Base-by-base conservation (phyloP, 805 yeast species). In the Candida maltosa region DNA sequence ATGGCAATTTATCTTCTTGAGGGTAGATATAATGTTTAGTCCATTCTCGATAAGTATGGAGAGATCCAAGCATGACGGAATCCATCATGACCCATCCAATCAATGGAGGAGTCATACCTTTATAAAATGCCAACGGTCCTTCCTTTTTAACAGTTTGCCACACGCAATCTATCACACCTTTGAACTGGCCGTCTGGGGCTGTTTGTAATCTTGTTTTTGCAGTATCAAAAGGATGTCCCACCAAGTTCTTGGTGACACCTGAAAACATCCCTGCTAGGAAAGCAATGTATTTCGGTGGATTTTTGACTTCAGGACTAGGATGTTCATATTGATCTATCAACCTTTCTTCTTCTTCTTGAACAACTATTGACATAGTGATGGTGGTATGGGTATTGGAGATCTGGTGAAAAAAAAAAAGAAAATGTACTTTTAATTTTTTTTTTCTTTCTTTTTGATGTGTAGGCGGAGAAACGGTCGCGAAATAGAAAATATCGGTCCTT, bases 31-130 rank as follows among this genome's bases (percentile, higher is more conserved):
- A 69, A 15, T 79, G 82, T 50, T 81, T 81, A 41, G 86, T 65
- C 12, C 80, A 58, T 41, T 85, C 62, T 45, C 89, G 65, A 57
- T 88, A 88, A 40, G 83, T 75, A 48, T 86, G 93, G 37, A 87
- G 63, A 5, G 93, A 82, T 1, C 96, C 96, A 42, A 88, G 67
- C 87, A 88, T 84, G 32, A 87, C 87, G 3, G 89, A 79, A 54
- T 88, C 97, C 96, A 88, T 88, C 42, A 84, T 59, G 47, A 88
- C 87, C 96, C 96, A 88, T 1, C 96, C 97, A 15, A 86, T 77
- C 45, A 88, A 68, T 1, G 96, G 96, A 4, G 97, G 96, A 0
- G 95, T 86, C 45, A 88, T 87, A 0, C 97, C 97, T 47, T 87
- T 78, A 54, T 87, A 88, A 36, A 88, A 75, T 1, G 95, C 97